These are phyloP conservation scores for Hericium alpestre DNA, from an alignment of 768 basidiomycete genomes.

Conservation along the genomic window DNA sequence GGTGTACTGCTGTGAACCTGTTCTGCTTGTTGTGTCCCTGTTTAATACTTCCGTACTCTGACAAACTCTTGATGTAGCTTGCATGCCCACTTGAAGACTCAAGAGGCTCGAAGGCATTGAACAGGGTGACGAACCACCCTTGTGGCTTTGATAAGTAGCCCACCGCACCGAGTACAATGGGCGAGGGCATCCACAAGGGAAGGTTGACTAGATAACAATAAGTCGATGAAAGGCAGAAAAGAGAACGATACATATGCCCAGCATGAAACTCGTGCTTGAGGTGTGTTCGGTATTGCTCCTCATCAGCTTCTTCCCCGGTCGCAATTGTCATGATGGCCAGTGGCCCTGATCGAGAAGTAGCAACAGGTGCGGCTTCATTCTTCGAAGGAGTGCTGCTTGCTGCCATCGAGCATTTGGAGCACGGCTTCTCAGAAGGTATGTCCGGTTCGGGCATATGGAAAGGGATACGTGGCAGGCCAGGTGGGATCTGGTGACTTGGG, in stretches of 20 bases:
- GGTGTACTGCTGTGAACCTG: not conserved
- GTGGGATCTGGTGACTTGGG: not conserved
- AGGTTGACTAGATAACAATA: not conserved
- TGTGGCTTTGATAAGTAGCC: not conserved
- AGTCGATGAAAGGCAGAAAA: not conserved
- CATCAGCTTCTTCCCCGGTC: not conserved
- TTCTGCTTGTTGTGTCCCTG: not conserved
- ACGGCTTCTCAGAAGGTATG: not conserved
- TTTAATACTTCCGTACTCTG: not conserved
- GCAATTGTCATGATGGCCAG: no score
- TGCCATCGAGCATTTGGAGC: not conserved
- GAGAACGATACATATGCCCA: not conserved
- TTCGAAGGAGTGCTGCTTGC: not conserved
- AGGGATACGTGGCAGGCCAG: not conserved
- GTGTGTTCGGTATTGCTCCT: not conserved
- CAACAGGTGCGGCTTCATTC: not conserved
- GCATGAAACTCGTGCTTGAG: not conserved
- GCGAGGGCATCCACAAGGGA: not conserved
- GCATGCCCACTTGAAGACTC: not conserved
- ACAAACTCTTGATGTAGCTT: not conserved
- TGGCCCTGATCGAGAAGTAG: no score
- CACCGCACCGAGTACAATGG: no score
- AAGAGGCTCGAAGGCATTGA: not conserved
- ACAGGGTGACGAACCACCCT: not conserved
- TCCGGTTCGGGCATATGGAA: not conserved